A percentile compares a stretch with the other conserved stretches of the same genome.
phyloP scores from a whole-genome alignment of 352 stramenopile species.

The Phytophthora sansomeana region DNA sequence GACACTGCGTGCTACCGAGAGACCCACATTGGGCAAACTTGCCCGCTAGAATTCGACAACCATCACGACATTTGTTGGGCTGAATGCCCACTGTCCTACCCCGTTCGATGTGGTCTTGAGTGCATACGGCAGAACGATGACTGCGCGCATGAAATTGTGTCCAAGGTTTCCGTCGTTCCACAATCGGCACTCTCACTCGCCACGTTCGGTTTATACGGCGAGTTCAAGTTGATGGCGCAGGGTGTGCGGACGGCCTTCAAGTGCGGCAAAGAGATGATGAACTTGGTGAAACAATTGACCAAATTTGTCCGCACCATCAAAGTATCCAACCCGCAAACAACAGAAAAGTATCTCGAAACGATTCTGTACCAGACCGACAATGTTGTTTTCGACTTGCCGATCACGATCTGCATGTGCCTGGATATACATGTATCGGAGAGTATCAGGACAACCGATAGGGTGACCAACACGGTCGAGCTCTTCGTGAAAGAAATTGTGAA shows the following conservation, averaged over 20 bases:
- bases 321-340: conserved; percentile 28
- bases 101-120: conserved; percentile 45
- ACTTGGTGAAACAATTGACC: conserved; percentile 33
- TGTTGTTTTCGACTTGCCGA: conserved; percentile 47
- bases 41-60: conserved; percentile 32
- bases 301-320: conserved; percentile 35
- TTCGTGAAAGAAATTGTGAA: conserved; percentile 42
- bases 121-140: conserved; percentile 49
- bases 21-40: conserved; percentile 35
- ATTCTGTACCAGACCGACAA: conserved; percentile 50
- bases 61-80: conserved; percentile 40
- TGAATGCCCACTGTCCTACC: conserved; percentile 44
- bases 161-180: conserved; percentile 26
- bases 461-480: conserved; percentile 39
- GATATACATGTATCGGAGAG: conserved; percentile 28
- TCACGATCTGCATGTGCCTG: conserved; percentile 44
- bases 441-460: conserved; percentile 26
- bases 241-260: conserved; percentile 20
- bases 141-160: conserved; percentile 40
- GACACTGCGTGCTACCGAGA: conserved; percentile 50
- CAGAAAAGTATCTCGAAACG: conserved; percentile 38
- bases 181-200: conserved; percentile 24
- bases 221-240: conserved; percentile 34
- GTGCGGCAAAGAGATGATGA: conserved; percentile 42
- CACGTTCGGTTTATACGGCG: conserved; percentile 29